Evolutionary conservation across 345 rosid species (phyloP), one percentile per base, ranked within the genome.

Genomic region (Hypericum perforatum): DNA sequence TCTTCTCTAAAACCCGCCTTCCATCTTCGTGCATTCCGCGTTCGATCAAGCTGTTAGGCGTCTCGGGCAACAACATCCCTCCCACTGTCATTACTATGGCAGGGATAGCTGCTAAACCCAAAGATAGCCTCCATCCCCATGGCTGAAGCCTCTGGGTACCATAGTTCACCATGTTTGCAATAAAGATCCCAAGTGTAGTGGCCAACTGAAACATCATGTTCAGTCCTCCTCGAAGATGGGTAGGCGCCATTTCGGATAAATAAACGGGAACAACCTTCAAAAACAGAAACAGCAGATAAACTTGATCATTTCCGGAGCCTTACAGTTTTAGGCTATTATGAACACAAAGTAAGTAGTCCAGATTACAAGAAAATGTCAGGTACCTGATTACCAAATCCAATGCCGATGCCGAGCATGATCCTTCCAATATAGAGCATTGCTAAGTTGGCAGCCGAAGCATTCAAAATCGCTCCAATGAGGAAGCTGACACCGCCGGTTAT

Each of bases 101-200:
- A 0, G 96, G 98, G 16, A 57, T 56, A n/a, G 94, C 95, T 10
- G 98, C 96, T 39, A 92, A 65, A 16, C 98, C 98, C 0, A 92
- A 78, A 45, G 98, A 92, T 39, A 92, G 79, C 76, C 98, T 88
- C 98, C 95, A 92, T 37, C 98, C 96, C 95, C 86, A 88, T 1
- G 92, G 84, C 11, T 59, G 68, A 9, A 88, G 80, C 74, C 85
- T 71, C 44, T 85, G 82, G 4, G 96, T 92, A 56, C 96, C 90
- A 11, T 47, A 92, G 50, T 88, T 88, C 16, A 92, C 77, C 98
- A 92, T 92, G 65, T 88, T 92, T 0, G 98, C 98, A 0, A 85
- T 78, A 53, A 92, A 92, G 60, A 88, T 81, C 22, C 96, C 96
- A 3, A 73, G 47, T 1, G 98, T 88, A 5, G 98, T 88, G 49